phyloP scores from a whole-genome alignment of 371 early-diverging fungal genomes.

The Mortierella sp. region DNA sequence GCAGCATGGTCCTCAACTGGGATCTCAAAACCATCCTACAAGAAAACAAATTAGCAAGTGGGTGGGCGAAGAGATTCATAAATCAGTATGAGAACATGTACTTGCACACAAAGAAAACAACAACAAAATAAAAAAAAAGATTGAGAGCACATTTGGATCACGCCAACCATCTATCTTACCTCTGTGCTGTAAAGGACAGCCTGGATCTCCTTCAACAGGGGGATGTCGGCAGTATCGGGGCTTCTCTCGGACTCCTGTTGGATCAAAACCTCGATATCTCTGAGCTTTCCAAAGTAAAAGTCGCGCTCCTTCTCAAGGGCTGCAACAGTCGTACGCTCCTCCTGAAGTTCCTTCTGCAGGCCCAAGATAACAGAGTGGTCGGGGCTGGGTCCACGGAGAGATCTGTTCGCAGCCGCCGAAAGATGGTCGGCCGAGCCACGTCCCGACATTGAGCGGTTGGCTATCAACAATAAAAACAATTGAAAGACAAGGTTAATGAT shows the following conservation, averaged over 20 bases:
- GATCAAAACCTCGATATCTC: constrained; percentile 93
- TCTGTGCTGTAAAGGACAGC: constrained; percentile 91
- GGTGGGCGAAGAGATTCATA: too few species aligned
- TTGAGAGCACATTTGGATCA: not conserved
- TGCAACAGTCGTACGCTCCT: constrained; percentile 86
- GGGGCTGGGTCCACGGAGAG: constrained; percentile 54
- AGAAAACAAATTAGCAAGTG: not conserved
- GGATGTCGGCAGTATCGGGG: constrained; percentile 60
- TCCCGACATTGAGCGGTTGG: constrained; percentile 54
- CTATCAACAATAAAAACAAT: constrained; percentile 5
- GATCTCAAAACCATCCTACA: constrained; percentile 53
- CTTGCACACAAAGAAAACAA: not conserved
- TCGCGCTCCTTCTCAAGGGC: constrained; percentile 96
- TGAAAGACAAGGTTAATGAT: not conserved
- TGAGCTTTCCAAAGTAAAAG: constrained; percentile 93
- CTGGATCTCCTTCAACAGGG: constrained; percentile 83
- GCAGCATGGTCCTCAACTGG: constrained; percentile 38
- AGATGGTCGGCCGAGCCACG: constrained; percentile 28
- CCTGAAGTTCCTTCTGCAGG: constrained; percentile 69
- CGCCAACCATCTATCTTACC: constrained; percentile 50
- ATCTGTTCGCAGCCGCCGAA: constrained; percentile 45
- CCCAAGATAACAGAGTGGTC: constrained; percentile 45
- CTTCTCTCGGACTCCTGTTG: constrained; percentile 78
- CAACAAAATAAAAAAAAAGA: not conserved
- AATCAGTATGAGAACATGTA: not conserved